These are phyloP conservation scores for Kwoniella shivajii DNA, from an alignment of 1,284 basidiomycete species.

Conservation along the genomic window DNA sequence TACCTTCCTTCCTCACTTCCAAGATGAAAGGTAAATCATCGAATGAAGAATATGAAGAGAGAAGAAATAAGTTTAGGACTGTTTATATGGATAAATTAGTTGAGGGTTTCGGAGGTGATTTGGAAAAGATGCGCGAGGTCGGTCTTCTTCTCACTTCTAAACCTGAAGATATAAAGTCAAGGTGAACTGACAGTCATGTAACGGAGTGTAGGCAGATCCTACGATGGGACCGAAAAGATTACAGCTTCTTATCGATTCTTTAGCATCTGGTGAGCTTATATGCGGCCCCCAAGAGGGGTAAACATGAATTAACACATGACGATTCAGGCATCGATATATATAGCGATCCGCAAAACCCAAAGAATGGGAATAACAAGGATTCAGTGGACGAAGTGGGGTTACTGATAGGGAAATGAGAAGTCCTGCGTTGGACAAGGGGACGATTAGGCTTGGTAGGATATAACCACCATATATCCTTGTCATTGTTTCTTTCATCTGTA, in stretches of 20 bases:
- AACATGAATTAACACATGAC: no score
- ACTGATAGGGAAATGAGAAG: conserved; percentile 7
- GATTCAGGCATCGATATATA: conserved; percentile 52
- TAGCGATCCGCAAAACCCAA: conserved; percentile 28
- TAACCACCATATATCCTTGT: no score
- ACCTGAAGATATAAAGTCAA: neutral
- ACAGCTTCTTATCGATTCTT: conserved; percentile 50
- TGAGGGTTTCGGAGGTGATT: conserved; percentile 50
- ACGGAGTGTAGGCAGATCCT: conserved; percentile 34
- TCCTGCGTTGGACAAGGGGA: neutral
- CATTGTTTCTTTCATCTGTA: no score
- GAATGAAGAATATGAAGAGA: conserved; percentile 34
- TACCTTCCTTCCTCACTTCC: conserved; percentile 32
- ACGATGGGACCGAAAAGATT: conserved; percentile 44
- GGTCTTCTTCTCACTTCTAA: conserved; percentile 15
- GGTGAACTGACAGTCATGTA: conserved; percentile 7
- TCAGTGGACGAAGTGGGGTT: conserved; percentile 37
- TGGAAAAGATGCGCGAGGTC: conserved; percentile 50
- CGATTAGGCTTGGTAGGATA: neutral
- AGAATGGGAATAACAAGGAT: conserved; percentile 4
- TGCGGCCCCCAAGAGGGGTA: no score
- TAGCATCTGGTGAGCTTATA: conserved; percentile 36
- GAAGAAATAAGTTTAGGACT: conserved; percentile 43
- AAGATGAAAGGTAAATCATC: conserved; percentile 4
- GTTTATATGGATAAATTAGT: conserved; percentile 54